Percentiles rank a stretch among this genome's conserved stretches.
These are phyloP conservation scores for Diutina mesorugosa DNA, from an alignment of 1,139 yeast genomes.

Conservation along the genomic window DNA sequence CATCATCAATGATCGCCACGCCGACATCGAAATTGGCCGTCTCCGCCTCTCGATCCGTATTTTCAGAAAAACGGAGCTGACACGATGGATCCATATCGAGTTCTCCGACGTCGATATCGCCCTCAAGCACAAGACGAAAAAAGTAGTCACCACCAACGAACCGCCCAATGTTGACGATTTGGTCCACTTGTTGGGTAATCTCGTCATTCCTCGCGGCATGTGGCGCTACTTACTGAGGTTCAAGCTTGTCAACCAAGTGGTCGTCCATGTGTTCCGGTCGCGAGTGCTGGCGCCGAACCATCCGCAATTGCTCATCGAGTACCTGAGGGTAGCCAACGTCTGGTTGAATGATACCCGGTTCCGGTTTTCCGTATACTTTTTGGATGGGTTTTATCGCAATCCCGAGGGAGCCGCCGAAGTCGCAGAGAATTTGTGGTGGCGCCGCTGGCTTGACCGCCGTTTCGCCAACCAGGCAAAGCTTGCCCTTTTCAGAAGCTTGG, in stretches of 20 bases:
- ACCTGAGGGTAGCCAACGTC: slow-evolving; percentile 16
- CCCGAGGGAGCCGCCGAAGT: slow-evolving; percentile 5
- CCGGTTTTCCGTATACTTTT: slow-evolving; percentile 13
- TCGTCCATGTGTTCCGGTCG: slow-evolving; percentile 15
- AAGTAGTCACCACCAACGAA: not conserved
- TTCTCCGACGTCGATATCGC: slow-evolving; percentile 15
- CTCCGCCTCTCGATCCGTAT: slow-evolving; percentile 16
- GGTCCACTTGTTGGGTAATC: not conserved
- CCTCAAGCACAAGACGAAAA: not conserved
- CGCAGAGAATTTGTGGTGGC: slow-evolving; percentile 10
- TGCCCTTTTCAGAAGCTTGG: not conserved
- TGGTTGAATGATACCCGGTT: slow-evolving; percentile 10
- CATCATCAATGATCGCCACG: slow-evolving; percentile 9
- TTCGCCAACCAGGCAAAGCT: not conserved
- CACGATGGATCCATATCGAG: slow-evolving; percentile 20
- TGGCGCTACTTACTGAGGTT: slow-evolving; percentile 3
- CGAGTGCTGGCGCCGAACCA: slow-evolving; percentile 11
- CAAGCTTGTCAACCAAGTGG: slow-evolving; percentile 13
- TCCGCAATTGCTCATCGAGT: slow-evolving; percentile 16
- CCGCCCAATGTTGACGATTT: not conserved
- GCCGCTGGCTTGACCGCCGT: not conserved
- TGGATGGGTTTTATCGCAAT: slow-evolving; percentile 18
- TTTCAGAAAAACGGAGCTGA: slow-evolving; percentile 14
- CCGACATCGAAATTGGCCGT: slow-evolving; percentile 11
- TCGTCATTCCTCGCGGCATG: slow-evolving; percentile 4